Evolutionary conservation across 495 filamentous ascomycete genomes (phyloP).

Genomic region (Neurospora discreta): DNA sequence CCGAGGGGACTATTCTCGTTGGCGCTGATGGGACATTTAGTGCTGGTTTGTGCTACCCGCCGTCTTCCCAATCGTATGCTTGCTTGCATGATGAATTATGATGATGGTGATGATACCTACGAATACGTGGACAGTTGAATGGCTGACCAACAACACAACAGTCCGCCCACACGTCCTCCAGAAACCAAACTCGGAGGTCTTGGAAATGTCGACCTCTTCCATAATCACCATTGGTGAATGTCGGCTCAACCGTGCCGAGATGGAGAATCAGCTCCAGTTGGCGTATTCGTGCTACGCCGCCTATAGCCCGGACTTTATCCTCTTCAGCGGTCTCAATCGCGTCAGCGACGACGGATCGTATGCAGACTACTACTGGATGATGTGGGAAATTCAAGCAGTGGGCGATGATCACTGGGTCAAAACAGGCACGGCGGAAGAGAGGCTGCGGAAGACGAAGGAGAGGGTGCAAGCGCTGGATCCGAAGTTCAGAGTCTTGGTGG

Average conservation of each 20-base stretch:
- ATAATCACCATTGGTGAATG: conserved; percentile 8
- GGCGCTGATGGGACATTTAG: conserved; percentile 39
- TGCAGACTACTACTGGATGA: conserved; percentile 20
- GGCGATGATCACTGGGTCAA: conserved; percentile 17
- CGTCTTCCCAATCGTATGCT: too few relatives aligned
- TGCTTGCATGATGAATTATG: too few relatives aligned
- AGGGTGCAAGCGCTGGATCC: conserved; percentile 6
- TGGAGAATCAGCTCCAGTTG: conserved; percentile 19
- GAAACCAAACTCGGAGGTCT: conserved; percentile 13
- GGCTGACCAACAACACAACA: background rate
- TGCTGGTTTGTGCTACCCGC: conserved; percentile 11
- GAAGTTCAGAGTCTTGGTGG: conserved; percentile 12
- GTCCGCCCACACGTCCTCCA: conserved; percentile 21
- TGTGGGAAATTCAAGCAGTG: conserved; percentile 2
- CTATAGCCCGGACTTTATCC: conserved; percentile 1
- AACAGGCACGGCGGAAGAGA: conserved; percentile 9
- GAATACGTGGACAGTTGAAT: background rate
- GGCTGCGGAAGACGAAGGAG: conserved; percentile 8
- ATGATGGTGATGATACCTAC: background rate
- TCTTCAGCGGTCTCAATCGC: conserved; percentile 21
- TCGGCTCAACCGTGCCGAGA: conserved; percentile 10
- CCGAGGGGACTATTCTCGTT: conserved; percentile 32
- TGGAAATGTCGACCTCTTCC: conserved; percentile 3
- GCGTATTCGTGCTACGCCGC: conserved; percentile 15
- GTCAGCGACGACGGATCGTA: conserved; percentile 10